Conservation (phyloP, 1,139 yeast species). For the Saccharomyces hybrid region DNA sequence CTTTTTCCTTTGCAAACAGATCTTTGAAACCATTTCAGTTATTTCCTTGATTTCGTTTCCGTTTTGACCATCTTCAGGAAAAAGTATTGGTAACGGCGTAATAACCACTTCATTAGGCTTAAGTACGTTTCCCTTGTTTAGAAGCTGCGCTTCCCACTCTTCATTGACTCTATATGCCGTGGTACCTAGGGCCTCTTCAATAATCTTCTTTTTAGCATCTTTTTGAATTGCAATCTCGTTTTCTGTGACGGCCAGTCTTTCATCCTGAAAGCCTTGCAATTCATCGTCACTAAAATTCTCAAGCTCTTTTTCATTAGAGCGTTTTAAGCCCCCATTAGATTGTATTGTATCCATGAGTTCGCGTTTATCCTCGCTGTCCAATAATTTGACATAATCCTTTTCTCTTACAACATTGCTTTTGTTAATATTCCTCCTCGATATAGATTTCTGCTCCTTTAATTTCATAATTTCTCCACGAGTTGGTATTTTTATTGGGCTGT, state of each 20-base stretch:
- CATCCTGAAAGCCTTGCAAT: slow-evolving; percentile 15
- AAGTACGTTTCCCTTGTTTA: not conserved
- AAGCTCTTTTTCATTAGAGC: slow-evolving; percentile 10
- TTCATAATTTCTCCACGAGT: not conserved
- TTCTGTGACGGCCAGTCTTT: slow-evolving; percentile 14
- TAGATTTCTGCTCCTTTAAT: not conserved
- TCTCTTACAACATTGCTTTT: slow-evolving; percentile 8
- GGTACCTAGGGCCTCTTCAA: not conserved
- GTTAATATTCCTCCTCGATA: not conserved
- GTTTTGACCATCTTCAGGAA: slow-evolving; percentile 1
- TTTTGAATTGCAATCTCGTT: not conserved
- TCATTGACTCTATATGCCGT: not conserved
- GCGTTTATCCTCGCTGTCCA: slow-evolving; percentile 19
- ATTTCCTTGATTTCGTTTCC: slow-evolving; percentile 1
- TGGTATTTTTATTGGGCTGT: not conserved
- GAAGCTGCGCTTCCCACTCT: slow-evolving; percentile 1
- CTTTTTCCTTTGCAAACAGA: slow-evolving; percentile 3
- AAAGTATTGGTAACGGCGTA: slow-evolving; percentile 2
- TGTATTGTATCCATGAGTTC: slow-evolving; percentile 17
- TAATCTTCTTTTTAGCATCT: not conserved
- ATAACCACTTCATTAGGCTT: not conserved
- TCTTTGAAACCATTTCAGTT: not conserved
- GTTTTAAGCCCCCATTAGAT: slow-evolving; percentile 14
- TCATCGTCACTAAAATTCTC: slow-evolving; percentile 4
- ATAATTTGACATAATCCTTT: slow-evolving; percentile 17